These are phyloP conservation scores for Diaporthe sp. DNA, from an alignment of 2,329 filamentous ascomycete species.

Conservation along the genomic window DNA sequence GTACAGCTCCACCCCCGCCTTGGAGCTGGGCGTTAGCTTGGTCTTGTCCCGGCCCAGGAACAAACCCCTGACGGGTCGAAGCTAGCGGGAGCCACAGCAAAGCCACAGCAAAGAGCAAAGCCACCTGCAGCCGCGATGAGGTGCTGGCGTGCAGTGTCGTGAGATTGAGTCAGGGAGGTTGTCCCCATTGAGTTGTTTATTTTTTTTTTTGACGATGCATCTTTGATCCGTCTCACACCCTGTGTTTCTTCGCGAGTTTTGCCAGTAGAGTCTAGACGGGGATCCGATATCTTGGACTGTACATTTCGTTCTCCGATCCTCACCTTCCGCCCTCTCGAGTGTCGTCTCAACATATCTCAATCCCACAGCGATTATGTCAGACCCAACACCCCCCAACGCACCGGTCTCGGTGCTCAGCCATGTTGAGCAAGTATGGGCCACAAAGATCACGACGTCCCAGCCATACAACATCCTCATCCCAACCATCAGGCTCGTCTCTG, in stretches of 20 bases:
- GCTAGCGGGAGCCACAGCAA: background rate
- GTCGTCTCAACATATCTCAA: background rate
- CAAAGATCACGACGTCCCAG: constrained; percentile 56
- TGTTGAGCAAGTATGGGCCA: constrained; percentile 45
- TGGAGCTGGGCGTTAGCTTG: background rate
- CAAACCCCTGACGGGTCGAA: background rate
- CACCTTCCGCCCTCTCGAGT: too few relatives aligned
- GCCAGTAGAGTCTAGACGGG: background rate
- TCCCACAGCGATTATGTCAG: constrained; percentile 23
- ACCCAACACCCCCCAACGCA: constrained; percentile 6
- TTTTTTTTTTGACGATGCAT: background rate
- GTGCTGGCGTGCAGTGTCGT: background rate
- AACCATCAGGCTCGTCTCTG: constrained; percentile 55
- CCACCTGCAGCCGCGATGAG: background rate
- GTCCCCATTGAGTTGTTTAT: background rate
- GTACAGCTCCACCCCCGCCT: constrained; percentile 9
- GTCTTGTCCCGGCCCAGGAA: constrained; percentile 4
- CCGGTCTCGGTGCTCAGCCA: constrained; percentile 37
- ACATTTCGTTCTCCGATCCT: background rate
- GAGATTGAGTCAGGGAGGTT: background rate
- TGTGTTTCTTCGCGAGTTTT: background rate
- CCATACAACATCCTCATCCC: constrained; percentile 66
- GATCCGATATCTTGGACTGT: background rate
- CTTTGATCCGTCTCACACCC: background rate
- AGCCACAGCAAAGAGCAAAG: background rate